Conservation (phyloP, 192 early-diverging fungal species). For the Geranomyces michiganensis region DNA sequence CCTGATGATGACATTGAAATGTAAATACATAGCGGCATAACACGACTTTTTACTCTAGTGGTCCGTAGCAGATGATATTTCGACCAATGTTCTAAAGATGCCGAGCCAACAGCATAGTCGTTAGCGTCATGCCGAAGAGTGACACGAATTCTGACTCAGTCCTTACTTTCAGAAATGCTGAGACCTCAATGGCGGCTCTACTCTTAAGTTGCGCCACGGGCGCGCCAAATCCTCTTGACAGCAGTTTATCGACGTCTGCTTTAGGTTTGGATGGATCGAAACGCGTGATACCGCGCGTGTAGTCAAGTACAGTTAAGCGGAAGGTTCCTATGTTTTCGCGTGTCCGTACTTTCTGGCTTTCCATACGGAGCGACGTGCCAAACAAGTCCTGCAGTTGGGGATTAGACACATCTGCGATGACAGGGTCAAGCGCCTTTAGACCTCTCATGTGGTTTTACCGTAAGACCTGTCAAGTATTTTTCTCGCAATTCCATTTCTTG, state of each 20-base stretch:
- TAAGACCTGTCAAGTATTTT: conserved; percentile 34
- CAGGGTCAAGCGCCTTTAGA: not conserved
- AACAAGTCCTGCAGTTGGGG: conserved; percentile 3
- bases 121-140: not conserved
- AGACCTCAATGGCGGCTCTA: conserved; percentile 31
- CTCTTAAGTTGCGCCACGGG: conserved; percentile 32
- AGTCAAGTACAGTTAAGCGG: conserved; percentile 37
- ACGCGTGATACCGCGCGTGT: conserved; percentile 30
- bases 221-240: conserved; percentile 40
- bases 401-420: too few species aligned
- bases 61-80: not conserved
- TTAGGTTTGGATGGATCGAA: conserved; percentile 36
- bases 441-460: conserved; percentile 7
- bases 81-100: not conserved
- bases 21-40: too few species aligned
- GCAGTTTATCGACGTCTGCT: conserved; percentile 32
- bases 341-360: not conserved
- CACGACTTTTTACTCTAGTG: not conserved
- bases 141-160: too few species aligned
- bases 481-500: conserved; percentile 46
- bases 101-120: not conserved
- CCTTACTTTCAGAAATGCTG: conserved; percentile 34
- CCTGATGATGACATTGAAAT: too few species aligned
- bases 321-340: conserved; percentile 9
- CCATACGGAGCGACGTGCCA: conserved; percentile 11